Evolutionary conservation across 306 rosid genomes (phyloP).

Genomic region (Prinsepia uniflora): DNA sequence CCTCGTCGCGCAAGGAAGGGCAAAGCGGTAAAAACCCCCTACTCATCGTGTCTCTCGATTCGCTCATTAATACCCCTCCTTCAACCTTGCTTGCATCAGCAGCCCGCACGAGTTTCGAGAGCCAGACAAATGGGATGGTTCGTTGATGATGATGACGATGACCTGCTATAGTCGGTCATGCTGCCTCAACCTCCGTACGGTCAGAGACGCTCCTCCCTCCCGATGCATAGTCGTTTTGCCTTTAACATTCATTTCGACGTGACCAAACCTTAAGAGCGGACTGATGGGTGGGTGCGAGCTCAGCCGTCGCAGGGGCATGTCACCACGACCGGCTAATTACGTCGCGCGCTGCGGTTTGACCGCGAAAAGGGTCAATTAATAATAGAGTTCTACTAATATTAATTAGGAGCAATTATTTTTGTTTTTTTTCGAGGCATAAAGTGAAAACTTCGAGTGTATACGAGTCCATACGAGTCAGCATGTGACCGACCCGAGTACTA

Average conservation of each 20-base stretch:
- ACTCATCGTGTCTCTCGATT: constrained; percentile 31
- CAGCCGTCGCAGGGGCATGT: constrained; percentile 42
- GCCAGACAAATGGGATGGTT: not conserved
- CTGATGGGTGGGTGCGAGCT: constrained; percentile 34
- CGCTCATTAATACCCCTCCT: constrained; percentile 20
- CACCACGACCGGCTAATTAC: constrained; percentile 15
- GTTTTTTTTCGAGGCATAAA: not conserved
- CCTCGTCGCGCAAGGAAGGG: not conserved
- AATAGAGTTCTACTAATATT: too few relatives aligned
- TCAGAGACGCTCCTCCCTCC: not conserved
- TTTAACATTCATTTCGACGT: constrained; percentile 39
- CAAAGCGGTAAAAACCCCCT: constrained; percentile 4
- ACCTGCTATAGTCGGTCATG: constrained; percentile 43
- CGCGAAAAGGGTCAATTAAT: not conserved
- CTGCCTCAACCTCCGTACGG: not conserved
- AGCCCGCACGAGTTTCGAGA: constrained; percentile 27
- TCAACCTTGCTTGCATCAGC: constrained; percentile 27
- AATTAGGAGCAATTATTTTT: not conserved
- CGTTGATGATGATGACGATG: constrained; percentile 4
- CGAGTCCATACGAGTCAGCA: not conserved
- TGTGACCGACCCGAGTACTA: not conserved
- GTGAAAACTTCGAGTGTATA: not conserved
- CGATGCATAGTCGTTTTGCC: constrained; percentile 31
- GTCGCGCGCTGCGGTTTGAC: not conserved
- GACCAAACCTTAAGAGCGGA: constrained; percentile 70